Evolutionary conservation across 768 basidiomycete genomes (phyloP), one percentile per base, ranked within the genome.

Genomic region (Cystofilobasidium bisporidii): DNA sequence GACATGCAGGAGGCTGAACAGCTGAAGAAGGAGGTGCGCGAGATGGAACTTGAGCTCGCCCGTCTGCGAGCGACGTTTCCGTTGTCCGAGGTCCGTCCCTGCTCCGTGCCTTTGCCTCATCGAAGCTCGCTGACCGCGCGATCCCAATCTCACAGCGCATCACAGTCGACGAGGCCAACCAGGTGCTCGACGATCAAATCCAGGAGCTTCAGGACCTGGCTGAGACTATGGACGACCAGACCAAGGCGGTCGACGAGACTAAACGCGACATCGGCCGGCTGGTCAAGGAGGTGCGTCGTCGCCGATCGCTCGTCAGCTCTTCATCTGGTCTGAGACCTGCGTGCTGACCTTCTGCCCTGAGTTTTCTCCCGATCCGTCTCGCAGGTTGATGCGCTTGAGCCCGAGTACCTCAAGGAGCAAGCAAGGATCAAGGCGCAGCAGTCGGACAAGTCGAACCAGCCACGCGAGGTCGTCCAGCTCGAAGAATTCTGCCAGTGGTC

Each of bases 31-130:
- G 72, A 88, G 75, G 90, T 93, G 72, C 82, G 89, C 68, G 89
- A 92, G 73, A 84, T 89, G 41, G 86, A 88, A 41, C 82, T 91
- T 5, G 83, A 86, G 1, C 81, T 93, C 43, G 86, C 86, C 10
- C 84, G 91, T 1, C 83, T 93, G 22, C 84, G 88, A 24, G 87
- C 91, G 71, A 83, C 86, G 2, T 85, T 93, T 72, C 78, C 78
- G 0, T 87, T 89, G 0, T 83, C 85, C 24, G 72, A 77, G 41
- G 73, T 72, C 32, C 69, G 76, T 48, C 11, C n/a, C n/a, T n/a
- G n/a, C n/a, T n/a, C n/a, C n/a, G n/a, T n/a, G n/a, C n/a, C n/a
- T n/a, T n/a, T n/a, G n/a, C n/a, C n/a, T n/a, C n/a, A n/a, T n/a
- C n/a, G n/a, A n/a, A n/a, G n/a, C n/a, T n/a, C 20, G 55, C 20